Conservation (phyloP, 306 rosid genomes). For the Sechiopsis laciniata region DNA sequence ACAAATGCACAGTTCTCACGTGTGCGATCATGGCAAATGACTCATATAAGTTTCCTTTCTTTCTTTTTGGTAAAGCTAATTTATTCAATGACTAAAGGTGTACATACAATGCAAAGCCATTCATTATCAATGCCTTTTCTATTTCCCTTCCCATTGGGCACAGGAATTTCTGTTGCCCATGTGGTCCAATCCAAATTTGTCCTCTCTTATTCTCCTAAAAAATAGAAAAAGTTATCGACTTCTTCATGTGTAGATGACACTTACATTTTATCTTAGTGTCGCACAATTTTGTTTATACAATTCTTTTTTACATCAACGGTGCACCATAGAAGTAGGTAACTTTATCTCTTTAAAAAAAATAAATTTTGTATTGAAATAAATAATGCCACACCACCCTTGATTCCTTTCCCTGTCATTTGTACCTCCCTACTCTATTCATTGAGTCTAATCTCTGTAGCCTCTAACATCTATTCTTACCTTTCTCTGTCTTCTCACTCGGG, state of each 20-base stretch:
- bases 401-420: not conserved
- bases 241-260: too few species aligned
- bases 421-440: not conserved
- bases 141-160: not conserved
- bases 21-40: not conserved
- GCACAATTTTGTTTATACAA: too few species aligned
- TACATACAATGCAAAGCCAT: not conserved
- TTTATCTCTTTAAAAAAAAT: too few species aligned
- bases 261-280: too few species aligned
- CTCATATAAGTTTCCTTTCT: not conserved
- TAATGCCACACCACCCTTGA: too few species aligned
- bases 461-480: not conserved
- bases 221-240: too few species aligned
- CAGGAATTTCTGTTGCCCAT: not conserved
- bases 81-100: not conserved
- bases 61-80: not conserved
- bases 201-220: too few species aligned
- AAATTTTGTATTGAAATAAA: too few species aligned
- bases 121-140: not conserved
- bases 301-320: too few species aligned
- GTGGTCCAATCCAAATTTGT: not conserved
- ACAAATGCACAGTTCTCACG: constrained; percentile 12
- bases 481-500: not conserved
- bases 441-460: not conserved
- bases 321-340: too few species aligned